These are phyloP conservation scores for Eucalyptus curtisii DNA, from an alignment of 345 rosid species.

Conservation along the genomic window DNA sequence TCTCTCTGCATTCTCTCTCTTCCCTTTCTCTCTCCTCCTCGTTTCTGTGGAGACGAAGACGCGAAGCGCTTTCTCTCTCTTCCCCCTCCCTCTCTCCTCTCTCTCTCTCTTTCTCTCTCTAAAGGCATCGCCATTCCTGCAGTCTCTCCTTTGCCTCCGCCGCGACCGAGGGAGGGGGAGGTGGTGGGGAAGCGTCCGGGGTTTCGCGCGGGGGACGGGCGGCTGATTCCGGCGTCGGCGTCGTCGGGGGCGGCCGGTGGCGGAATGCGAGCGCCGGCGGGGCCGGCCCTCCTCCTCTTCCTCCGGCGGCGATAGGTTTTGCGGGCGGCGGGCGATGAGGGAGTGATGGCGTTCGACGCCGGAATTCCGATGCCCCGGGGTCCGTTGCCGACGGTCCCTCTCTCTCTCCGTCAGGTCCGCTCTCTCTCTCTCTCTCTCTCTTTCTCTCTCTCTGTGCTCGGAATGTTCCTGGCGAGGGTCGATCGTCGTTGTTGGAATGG, in stretches of 20 bases:
- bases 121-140: neutral
- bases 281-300: neutral
- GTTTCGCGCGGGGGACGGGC: neutral
- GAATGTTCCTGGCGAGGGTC: neutral
- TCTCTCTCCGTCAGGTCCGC: conserved; percentile 40
- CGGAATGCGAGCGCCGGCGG: conserved; percentile 7
- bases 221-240: neutral
- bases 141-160: neutral
- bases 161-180: neutral
- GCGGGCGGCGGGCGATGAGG: conserved; percentile 11
- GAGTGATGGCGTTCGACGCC: conserved; percentile 59
- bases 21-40: neutral
- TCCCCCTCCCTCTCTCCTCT: neutral
- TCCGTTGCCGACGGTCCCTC: conserved; percentile 38
- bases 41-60: conserved; percentile 7
- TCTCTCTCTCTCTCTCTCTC: conserved; percentile 7
- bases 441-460: neutral
- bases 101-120: neutral
- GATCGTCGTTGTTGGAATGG: neutral
- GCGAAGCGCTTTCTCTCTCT: neutral
- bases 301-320: conserved; percentile 5
- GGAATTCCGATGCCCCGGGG: conserved; percentile 61
- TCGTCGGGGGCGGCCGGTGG: neutral
- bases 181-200: neutral
- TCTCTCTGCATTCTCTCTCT: conserved; percentile 1